These are phyloP conservation scores for Citeromyces hawaiiensis DNA, from an alignment of 1,139 yeast species.

Conservation along the genomic window DNA sequence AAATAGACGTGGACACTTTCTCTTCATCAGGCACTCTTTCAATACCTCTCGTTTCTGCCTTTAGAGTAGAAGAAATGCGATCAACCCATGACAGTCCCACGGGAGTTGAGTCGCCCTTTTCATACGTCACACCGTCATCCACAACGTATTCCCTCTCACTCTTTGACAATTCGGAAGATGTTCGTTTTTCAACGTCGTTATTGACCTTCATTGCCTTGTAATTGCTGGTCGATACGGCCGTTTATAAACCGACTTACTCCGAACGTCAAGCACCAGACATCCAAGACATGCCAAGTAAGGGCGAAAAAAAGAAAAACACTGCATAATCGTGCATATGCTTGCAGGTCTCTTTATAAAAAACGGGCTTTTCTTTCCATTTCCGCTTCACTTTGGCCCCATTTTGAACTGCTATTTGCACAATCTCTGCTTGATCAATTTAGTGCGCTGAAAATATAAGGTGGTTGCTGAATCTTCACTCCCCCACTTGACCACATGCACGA, in stretches of 20 bases:
- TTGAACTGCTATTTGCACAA: too few relatives aligned
- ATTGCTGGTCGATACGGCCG: background rate
- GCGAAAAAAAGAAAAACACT: background rate
- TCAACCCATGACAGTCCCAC: slow-evolving; percentile 6
- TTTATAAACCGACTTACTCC: background rate
- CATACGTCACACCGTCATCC: background rate
- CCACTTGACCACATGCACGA: too few relatives aligned
- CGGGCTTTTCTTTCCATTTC: too few relatives aligned
- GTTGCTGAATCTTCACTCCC: too few relatives aligned
- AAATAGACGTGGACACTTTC: slow-evolving; percentile 44
- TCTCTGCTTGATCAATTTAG: too few relatives aligned
- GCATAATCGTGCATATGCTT: background rate
- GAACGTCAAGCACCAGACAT: background rate
- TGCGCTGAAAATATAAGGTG: too few relatives aligned
- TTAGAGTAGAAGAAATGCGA: slow-evolving; percentile 12
- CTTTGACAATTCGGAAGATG: background rate
- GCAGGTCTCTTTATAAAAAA: background rate
- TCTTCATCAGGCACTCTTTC: slow-evolving; percentile 59
- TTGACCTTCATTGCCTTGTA: background rate
- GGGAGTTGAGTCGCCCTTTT: background rate
- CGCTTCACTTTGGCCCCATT: too few relatives aligned
- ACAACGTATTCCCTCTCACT: background rate
- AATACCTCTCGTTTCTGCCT: slow-evolving; percentile 57
- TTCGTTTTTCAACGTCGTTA: background rate
- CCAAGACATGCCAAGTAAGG: background rate